Evolutionary conservation across 306 rosid genomes (phyloP), one percentile per base, ranked within the genome.

Genomic region (Comarum palustre): DNA sequence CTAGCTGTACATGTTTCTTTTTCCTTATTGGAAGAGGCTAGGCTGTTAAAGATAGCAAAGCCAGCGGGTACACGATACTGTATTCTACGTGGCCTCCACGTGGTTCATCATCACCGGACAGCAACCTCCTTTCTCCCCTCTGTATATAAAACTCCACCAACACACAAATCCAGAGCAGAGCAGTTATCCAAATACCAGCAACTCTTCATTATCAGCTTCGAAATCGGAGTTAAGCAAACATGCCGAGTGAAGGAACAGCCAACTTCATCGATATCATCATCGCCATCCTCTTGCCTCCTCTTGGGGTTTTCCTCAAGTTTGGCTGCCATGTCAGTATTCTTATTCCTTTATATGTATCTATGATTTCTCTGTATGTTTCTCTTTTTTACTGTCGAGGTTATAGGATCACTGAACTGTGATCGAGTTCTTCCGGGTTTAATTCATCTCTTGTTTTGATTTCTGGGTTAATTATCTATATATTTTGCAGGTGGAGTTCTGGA

Each of bases 211-310:
- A 38, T 14, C 19, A 6, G n/a, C 8, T 19, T 55, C 81, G 60
- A 41, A 9, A 42, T 11, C 24, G 27, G 36, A 32, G 39, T 14
- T 15, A 2, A 61, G 38, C 66, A 19, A 52, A 66, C 31, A 80
- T 86, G 89, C 73, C 86, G 83, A 69, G 84, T 0, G 66, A 50
- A 24, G 84, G 93, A 45, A 85, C 86, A 7, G 73, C 73, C 0
- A 89, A 32, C 79, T 92, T 83, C 82, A 7, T 92, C 31, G 97
- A 92, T 75, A 90, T 92, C 72, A 10, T 92, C 24, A 31, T 92
- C 11, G 97, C 97, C 71, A 87, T 92, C 82, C 41, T 92, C 51
- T 78, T 92, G 71, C 97, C 97, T 46, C 97, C 97, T 75, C 93
- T 92, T 6, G 97, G 97, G 3, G 97, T 92, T 67, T 92, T 92